A percentile compares a stretch with the other conserved stretches of the same genome.
Evolutionary conservation across 139 green algal genomes (phyloP).

Genomic region (Picochlorum sp.): DNA sequence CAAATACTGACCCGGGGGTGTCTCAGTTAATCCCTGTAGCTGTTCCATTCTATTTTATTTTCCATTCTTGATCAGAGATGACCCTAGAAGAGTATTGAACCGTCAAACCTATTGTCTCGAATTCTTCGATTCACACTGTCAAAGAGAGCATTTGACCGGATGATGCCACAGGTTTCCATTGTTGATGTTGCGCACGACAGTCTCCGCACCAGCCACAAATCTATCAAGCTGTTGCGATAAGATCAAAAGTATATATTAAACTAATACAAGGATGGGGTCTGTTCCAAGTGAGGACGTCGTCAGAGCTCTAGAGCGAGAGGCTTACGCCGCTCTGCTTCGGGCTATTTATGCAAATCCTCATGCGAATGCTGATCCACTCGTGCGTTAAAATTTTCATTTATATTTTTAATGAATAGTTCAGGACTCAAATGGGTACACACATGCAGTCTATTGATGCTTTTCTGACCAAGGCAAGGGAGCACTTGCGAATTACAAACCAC

Average conservation of each 20-base stretch:
- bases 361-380: not conserved
- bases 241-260: not conserved
- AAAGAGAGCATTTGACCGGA: too few species aligned
- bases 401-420: not conserved
- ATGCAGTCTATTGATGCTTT: slow-evolving; percentile 11
- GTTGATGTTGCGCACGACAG: too few species aligned
- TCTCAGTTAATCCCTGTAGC: too few species aligned
- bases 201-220: not conserved
- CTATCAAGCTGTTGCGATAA: not conserved
- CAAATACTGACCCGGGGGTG: too few species aligned
- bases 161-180: too few species aligned
- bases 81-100: too few species aligned
- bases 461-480: not conserved
- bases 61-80: too few species aligned
- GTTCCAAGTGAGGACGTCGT: slow-evolving; percentile 1
- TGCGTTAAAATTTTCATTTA: not conserved
- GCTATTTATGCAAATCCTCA: slow-evolving; percentile 21
- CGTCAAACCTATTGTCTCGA: too few species aligned
- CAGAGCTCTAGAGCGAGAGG: slow-evolving; percentile 27
- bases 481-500: slow-evolving; percentile 9
- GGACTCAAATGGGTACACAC: not conserved
- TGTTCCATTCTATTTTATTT: too few species aligned
- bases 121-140: too few species aligned
- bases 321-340: slow-evolving; percentile 32
- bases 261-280: not conserved